These are phyloP conservation scores for Paracorniculantispora psalliotae DNA, from an alignment of 2,329 filamentous ascomycete genomes.

Conservation along the genomic window DNA sequence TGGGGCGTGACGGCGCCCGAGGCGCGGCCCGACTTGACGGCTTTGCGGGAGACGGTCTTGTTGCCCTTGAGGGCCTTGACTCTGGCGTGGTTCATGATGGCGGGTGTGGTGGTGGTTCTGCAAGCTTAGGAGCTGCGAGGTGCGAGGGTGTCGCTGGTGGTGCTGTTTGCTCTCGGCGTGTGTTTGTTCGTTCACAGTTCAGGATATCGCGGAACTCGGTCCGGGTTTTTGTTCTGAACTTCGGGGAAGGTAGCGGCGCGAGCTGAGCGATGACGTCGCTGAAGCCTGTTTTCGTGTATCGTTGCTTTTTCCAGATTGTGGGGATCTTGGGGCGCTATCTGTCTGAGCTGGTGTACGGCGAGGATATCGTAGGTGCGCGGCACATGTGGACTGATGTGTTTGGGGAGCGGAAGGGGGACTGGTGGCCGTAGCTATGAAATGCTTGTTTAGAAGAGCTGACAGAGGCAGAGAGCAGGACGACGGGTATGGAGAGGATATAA, in stretches of 20 bases:
- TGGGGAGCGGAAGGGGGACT: neutral
- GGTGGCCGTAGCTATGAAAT: neutral
- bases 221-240: conserved; percentile 16
- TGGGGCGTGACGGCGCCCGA: conserved; percentile 54
- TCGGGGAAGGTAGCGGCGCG: neutral
- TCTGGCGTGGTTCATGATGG: conserved; percentile 56
- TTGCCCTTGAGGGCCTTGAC: conserved; percentile 65
- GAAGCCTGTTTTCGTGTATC: neutral
- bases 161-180: too few relatives aligned
- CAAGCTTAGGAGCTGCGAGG: conserved; percentile 1
- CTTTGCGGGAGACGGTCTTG: conserved; percentile 69
- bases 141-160: too few relatives aligned
- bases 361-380: conserved; percentile 10
- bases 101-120: neutral
- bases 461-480: too few relatives aligned
- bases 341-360: neutral
- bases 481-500: too few relatives aligned
- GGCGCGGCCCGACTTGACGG: conserved; percentile 52
- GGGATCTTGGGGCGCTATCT: neutral
- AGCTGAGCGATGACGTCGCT: conserved; percentile 1
- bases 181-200: too few relatives aligned
- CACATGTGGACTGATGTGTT: conserved; percentile 6
- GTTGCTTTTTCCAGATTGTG: neutral
- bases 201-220: too few relatives aligned
- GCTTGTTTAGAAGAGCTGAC: neutral